Evolutionary conservation across 192 early-diverging fungal genomes (phyloP), one percentile per base, ranked within the genome.

Genomic region (Hyaloraphidium curvatum): DNA sequence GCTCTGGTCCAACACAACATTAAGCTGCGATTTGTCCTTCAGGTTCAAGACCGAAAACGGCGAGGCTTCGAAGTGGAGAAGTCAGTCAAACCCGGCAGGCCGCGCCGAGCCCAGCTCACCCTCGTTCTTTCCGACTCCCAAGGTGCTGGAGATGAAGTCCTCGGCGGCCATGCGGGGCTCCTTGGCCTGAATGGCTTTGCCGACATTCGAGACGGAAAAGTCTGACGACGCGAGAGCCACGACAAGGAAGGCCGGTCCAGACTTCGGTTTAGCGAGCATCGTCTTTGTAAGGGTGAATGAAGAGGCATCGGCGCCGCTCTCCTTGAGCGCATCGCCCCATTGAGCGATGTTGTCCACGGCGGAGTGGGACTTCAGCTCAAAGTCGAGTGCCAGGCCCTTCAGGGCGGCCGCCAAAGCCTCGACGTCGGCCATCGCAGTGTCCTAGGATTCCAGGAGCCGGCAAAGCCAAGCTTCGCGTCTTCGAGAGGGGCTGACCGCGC

Each of bases 221-320:
- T 63, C 64, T 13, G 78, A 70, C 26, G 67, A 57, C 13, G 72
- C 75, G 17, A 70, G 63, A 14, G 80, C 74, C 50, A 83, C 60
- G 29, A 82, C 76, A 21, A 86, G 48, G 9, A 84, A 67, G 1
- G 73, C 57, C 62, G 79, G 79, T 51, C 77, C 68, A 40, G 71
- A 73, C 71, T 88, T 88, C 26, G 86, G 82, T 69, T 88, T 88
- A 31, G 80, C 65, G 39, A 88, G 71, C 25, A 88, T 68, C 21
- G 85, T 84, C 59, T 88, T 85, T 52, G 75, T 75, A 52, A 78
- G 55, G 16, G 55, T 39, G 43, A 41, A 68, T 19, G 40, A 50
- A 13, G 53, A 23, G 25, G 23, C 50, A 28, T 63, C 40, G 13
- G 59, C 60, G 43, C 54, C 55, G 39, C 51, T 62, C 5, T 33